Base-by-base conservation (phyloP, 2,329 filamentous ascomycete species). In the Grosmannia serpens region DNA sequence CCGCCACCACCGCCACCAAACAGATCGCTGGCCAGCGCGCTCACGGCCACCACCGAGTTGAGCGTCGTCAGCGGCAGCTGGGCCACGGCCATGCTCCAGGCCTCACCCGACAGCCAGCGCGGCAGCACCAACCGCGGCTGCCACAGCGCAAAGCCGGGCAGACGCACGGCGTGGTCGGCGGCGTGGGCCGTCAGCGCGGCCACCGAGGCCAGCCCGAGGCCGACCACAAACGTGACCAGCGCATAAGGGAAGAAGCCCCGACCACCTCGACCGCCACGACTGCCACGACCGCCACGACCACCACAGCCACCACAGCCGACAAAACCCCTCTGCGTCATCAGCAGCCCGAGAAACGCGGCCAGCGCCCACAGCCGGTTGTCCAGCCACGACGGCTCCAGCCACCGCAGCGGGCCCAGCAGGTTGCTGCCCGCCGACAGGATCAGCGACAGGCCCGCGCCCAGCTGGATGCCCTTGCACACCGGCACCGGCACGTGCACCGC, bases 401-500 rank as follows among this genome's bases (percentile, higher is more conserved):
- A 95, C 15, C 77, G 75, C 4, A 96, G 76, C 2, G 83, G 83
- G 22, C 79, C 75, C 15, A 94, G 77, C 59, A 95, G 78, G 53
- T 76, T 80, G 0, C 78, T 76, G 3, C 89, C 90, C 9, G 90
- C 89, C 15, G 88, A 87, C 59, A 95, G 79, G 57, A 91, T 81
- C 20, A 97, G 79, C 20, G 87, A 90, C 53, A 97, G 76, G 1
- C 92, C 92, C 5, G 92, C 92, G 44, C 92, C 92, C 53, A 96
- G 83, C 72, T 97, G 94, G 64, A 97, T 96, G 33, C 92, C 92
- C 69, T 95, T 96, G 57, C 97, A 86, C 0, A 97, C 87, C 0
- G 91, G 89, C 17, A 91, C 82, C 0, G 92, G 92, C 10, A 95
- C 87, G 17, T 85, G 77, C n/a, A 77, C 73, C 10, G 88, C 85